Evolutionary conservation across 1,284 basidiomycete genomes (phyloP), one percentile per base, ranked within the genome.

Genomic region (Fomitiporia mediterranea): DNA sequence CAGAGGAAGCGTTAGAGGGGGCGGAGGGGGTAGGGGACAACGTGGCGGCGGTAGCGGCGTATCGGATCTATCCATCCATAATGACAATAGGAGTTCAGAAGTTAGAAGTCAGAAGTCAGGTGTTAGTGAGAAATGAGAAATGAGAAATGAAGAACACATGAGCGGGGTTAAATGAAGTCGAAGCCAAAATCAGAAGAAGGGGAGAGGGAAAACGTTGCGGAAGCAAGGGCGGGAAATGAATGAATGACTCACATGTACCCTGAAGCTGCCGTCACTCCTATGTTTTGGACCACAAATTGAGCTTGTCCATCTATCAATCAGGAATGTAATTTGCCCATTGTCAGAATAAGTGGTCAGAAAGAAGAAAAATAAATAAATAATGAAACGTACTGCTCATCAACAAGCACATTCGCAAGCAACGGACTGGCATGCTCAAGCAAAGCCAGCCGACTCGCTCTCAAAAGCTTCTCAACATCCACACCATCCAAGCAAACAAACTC

Each of bases 331-430:
- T 27, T 19, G 34, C n/a, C 4, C 11, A 34, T 15, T 17, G 48
- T 53, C 11, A 28, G 50, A 8, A 42, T 32, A 11, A 51, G 23
- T 4, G 46, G 15, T 43, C 39, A n/a, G 39, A 8, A 2, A 42
- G 17, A 8, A 43, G 21, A 21, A 32, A 28, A 35, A 43, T 4
- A 27, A 21, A 48, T 32, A 39, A 52, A 47, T 57, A 57, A 28
- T 35, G 38, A 52, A 13, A 79, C 84, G 53, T 64, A 88, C 86
- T 78, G 74, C 66, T 89, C 86, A 46, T 89, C 80, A 3, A 85
- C 75, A 50, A 89, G 73, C 2, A 79, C 80, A 61, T 82, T 83
- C 1, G 78, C 82, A 9, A 81, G 83, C 3, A 79, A 59, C 21
- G 63, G 63, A 57, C 74, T 69, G n/a, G 82, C 80, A 34, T 74